Percentiles rank a stretch among this genome's conserved stretches.
phyloP scores from a whole-genome alignment of 176 grass and related monocot species.

The Microstegium vimineum region DNA sequence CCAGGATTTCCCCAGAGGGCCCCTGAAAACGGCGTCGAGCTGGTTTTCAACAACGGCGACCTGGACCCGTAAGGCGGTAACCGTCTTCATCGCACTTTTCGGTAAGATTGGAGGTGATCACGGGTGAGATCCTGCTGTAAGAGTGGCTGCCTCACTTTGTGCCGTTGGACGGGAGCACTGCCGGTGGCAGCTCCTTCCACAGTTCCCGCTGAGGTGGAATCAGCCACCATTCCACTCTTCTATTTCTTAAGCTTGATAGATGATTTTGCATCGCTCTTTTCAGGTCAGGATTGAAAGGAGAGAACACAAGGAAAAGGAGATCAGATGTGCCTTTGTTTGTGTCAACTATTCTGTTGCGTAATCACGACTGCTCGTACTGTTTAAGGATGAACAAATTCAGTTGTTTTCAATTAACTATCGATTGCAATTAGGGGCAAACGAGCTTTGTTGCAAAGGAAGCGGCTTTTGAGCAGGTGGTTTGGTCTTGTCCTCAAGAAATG shows the following conservation, averaged over 20 bases:
- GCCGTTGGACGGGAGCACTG: constrained; percentile 16
- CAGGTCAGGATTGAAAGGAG: neutral
- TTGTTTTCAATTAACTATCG: constrained; percentile 6
- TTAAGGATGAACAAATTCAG: constrained; percentile 27
- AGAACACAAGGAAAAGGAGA: neutral
- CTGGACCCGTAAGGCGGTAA: neutral
- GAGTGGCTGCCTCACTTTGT: constrained; percentile 38
- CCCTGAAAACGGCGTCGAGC: constrained; percentile 22
- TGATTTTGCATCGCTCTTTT: constrained; percentile 43
- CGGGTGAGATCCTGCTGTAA: constrained; percentile 11
- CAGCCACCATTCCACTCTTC: constrained; percentile 27
- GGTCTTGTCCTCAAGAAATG: constrained; percentile 22
- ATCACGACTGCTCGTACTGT: neutral
- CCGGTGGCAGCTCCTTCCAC: neutral
- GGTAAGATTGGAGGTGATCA: constrained; percentile 31
- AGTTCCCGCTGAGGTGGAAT: constrained; percentile 27
- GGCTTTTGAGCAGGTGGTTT: constrained; percentile 33
- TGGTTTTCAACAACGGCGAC: constrained; percentile 43
- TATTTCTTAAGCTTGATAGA: constrained; percentile 34
- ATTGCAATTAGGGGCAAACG: neutral
- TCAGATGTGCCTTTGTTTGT: constrained; percentile 34
- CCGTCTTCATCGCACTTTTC: neutral
- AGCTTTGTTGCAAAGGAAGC: constrained; percentile 22
- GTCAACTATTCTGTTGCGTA: constrained; percentile 19
- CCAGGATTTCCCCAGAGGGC: neutral